Conservation (phyloP, 2,329 filamentous ascomycete genomes). For the Hymenoscyphus linearis region DNA sequence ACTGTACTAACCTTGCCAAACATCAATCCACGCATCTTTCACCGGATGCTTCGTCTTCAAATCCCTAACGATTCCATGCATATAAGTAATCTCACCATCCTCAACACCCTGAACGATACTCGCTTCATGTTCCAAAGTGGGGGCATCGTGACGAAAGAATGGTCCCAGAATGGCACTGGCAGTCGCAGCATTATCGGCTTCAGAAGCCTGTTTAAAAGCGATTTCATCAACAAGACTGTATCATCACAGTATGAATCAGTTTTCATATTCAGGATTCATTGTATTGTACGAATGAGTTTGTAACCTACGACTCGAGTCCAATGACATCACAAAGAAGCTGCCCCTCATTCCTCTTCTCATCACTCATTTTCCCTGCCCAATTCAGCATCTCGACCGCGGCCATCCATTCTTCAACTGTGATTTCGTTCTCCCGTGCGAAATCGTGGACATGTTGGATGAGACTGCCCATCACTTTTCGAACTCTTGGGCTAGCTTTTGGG, state of each 20-base stretch:
- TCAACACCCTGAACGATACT: slow-evolving; percentile 48
- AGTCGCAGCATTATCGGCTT: slow-evolving; percentile 40
- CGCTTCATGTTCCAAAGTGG: slow-evolving; percentile 48
- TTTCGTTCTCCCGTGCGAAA: slow-evolving; percentile 52
- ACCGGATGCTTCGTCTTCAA: slow-evolving; percentile 51
- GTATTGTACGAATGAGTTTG: too few species aligned
- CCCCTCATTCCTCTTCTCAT: slow-evolving; percentile 57
- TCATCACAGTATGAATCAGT: slow-evolving; percentile 23
- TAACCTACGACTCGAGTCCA: slow-evolving; percentile 51
- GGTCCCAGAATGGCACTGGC: slow-evolving; percentile 57
- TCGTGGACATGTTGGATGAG: slow-evolving; percentile 53
- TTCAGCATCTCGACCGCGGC: slow-evolving; percentile 52
- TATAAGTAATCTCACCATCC: slow-evolving; percentile 46
- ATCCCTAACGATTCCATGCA: slow-evolving; percentile 54
- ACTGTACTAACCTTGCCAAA: slow-evolving; percentile 44
- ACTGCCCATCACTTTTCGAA: slow-evolving; percentile 49
- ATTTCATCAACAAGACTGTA: slow-evolving; percentile 37
- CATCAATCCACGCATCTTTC: slow-evolving; percentile 50
- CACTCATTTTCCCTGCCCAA: slow-evolving; percentile 57
- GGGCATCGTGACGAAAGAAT: slow-evolving; percentile 57
- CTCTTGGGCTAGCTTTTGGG: slow-evolving; percentile 52
- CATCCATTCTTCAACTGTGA: slow-evolving; percentile 56
- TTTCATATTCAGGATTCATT: not conserved
- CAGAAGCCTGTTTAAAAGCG: slow-evolving; percentile 25
- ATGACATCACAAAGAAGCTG: slow-evolving; percentile 59